Evolutionary conservation across 441 rosid genomes (phyloP).

Genomic region (Populus hybrid): DNA sequence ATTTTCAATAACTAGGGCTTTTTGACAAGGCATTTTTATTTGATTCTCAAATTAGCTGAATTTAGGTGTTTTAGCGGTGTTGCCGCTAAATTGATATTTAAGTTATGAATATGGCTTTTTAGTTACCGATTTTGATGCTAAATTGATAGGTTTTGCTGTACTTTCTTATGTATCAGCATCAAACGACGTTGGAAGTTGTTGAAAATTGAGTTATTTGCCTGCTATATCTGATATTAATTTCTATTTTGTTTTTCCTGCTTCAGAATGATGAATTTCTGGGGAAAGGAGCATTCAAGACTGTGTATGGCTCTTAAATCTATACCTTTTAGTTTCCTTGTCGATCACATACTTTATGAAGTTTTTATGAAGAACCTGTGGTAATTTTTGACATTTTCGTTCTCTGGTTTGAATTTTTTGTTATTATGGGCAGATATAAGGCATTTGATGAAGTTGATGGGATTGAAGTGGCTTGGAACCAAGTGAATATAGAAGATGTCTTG

Average conservation of each 20-base stretch:
- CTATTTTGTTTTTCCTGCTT: conserved; percentile 17
- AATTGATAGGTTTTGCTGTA: neutral
- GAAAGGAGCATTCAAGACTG: conserved; percentile 90
- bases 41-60: neutral
- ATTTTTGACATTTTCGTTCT: neutral
- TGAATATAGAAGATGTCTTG: conserved; percentile 55
- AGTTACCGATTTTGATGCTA: neutral
- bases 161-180: neutral
- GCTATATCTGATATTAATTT: neutral
- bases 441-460: conserved; percentile 75
- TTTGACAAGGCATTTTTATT: neutral
- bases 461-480: conserved; percentile 89
- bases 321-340: conserved; percentile 12
- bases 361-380: neutral
- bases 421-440: conserved; percentile 54
- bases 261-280: conserved; percentile 77
- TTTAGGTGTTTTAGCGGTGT: neutral
- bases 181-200: conserved; percentile 1
- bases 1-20: neutral
- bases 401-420: conserved; percentile 10
- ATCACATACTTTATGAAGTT: neutral
- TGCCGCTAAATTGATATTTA: neutral
- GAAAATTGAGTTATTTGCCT: neutral
- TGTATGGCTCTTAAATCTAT: conserved; percentile 47
- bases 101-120: neutral